Conservation (phyloP, 2,329 filamentous ascomycete species). For the Pleoardoris graminearum region DNA sequence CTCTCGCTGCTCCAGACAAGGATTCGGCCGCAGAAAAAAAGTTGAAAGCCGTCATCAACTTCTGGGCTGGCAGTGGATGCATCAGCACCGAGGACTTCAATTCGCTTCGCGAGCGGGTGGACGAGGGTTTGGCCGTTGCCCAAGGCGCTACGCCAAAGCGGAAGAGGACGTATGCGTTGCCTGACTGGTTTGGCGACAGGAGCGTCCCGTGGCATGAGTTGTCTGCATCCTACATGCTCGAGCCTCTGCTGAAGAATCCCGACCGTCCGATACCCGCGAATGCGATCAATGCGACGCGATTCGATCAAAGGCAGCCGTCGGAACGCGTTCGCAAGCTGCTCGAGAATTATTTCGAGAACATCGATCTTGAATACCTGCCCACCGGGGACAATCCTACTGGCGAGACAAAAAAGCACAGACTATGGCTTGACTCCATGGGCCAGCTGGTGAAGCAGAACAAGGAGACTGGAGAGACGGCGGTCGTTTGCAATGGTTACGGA, state of each 20-base stretch:
- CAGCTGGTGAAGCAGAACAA: slow-evolving; percentile 68
- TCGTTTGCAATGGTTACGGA: slow-evolving; percentile 80
- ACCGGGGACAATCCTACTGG: slow-evolving; percentile 45
- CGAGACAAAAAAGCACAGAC: slow-evolving; percentile 50
- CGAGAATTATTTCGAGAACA: slow-evolving; percentile 67
- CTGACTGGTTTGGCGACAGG: slow-evolving; percentile 74
- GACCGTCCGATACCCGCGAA: slow-evolving; percentile 67
- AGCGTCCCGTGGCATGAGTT: slow-evolving; percentile 78
- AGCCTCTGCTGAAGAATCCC: slow-evolving; percentile 76
- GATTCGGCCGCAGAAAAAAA: slow-evolving; percentile 69
- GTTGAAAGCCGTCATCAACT: slow-evolving; percentile 59
- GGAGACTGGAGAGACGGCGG: slow-evolving; percentile 65
- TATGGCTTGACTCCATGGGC: slow-evolving; percentile 69
- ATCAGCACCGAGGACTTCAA: slow-evolving; percentile 59
- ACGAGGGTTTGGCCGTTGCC: slow-evolving; percentile 46
- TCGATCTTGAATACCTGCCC: slow-evolving; percentile 54
- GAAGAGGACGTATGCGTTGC: slow-evolving; percentile 68
- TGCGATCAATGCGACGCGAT: slow-evolving; percentile 60
- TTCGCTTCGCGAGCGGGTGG: slow-evolving; percentile 63
- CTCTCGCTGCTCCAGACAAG: slow-evolving; percentile 57
- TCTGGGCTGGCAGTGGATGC: slow-evolving; percentile 72
- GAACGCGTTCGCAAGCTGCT: slow-evolving; percentile 72
- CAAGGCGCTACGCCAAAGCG: slow-evolving; percentile 47
- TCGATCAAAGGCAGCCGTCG: slow-evolving; percentile 68
- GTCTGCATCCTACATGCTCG: slow-evolving; percentile 79